Evolutionary conservation across 768 basidiomycete species (phyloP), one percentile per base, ranked within the genome.

Genomic region (Leccinum arenicola): DNA sequence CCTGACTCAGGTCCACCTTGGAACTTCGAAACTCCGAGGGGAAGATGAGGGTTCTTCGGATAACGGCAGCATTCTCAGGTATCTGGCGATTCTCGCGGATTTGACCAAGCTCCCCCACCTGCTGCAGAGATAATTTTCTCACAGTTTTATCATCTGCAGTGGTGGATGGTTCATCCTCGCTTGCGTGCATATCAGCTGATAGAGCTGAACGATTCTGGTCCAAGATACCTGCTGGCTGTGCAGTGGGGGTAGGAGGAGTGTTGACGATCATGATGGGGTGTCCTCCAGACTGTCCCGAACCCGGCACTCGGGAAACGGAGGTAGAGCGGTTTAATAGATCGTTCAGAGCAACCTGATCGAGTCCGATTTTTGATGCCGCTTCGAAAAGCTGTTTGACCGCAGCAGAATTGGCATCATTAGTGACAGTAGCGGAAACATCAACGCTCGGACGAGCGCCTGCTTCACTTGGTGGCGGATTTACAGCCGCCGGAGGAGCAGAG

Each of bases 21-120:
- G 87, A 81, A 40, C 78, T 75, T 63, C 78, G 79, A 51, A 81
- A 75, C 64, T 91, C 89, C 57, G 87, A 87, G 51, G 91, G 86
- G 66, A 86, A 84, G 65, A 93, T 87, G 64, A 93, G 81, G 1
- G 92, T 94, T 66, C 92, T 80, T 68, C 92, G 83, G 54, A 93
- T 80, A 59, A 93, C 74, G 23, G 84, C 71, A 55, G 78, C 73
- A 27, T 68, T 72, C 64, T 77, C 79, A 64, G 75, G 70, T 60
- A 67, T 63, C 27, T 72, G 70, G 50, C 68, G 74, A 35, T 76
- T 66, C 58, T 69, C 66, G 55, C 62, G 65, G 45, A 68, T 69
- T 52, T 74, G 68, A 57, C 61, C 65, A 35, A 60, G 53, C 60
- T 62, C 69, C 57, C 62, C 66, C 25, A 53, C 52, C 50, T 70